These are phyloP conservation scores for Cenchrus americanus DNA, from an alignment of 176 grass and related monocot species.

Conservation along the genomic window DNA sequence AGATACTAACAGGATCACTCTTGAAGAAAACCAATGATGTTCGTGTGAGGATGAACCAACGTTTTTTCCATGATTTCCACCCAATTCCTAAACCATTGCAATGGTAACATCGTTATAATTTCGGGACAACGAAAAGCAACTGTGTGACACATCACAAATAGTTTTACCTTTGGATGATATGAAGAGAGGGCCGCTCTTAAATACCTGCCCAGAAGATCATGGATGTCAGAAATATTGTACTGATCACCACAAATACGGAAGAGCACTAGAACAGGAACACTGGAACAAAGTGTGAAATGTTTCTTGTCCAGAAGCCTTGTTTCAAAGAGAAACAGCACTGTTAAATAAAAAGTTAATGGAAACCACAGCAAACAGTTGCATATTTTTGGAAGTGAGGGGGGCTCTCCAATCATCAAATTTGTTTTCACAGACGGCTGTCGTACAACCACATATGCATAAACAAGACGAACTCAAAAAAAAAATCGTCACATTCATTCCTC, in stretches of 20 bases:
- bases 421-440: background rate
- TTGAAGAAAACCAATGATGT: conserved; percentile 99
- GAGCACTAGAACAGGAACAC: background rate
- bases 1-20: conserved; percentile 90
- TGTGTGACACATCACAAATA: background rate
- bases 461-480: background rate
- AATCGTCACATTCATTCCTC: conserved; percentile 4
- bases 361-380: background rate
- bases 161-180: conserved; percentile 98
- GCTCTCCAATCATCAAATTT: conserved; percentile 5
- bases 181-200: conserved; percentile 96
- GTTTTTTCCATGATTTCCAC: conserved; percentile 99
- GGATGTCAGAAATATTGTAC: conserved; percentile 33
- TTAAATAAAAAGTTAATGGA: background rate
- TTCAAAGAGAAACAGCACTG: background rate
- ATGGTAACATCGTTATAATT: background rate
- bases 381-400: background rate
- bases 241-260: background rate
- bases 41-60: conserved; percentile 98
- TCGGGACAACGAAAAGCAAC: background rate
- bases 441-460: background rate
- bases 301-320: background rate
- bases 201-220: conserved; percentile 64
- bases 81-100: conserved; percentile 76
- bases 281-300: background rate